Evolutionary conservation across 1,139 yeast genomes (phyloP).

Genomic region (Debaryomycetaceae sp.): DNA sequence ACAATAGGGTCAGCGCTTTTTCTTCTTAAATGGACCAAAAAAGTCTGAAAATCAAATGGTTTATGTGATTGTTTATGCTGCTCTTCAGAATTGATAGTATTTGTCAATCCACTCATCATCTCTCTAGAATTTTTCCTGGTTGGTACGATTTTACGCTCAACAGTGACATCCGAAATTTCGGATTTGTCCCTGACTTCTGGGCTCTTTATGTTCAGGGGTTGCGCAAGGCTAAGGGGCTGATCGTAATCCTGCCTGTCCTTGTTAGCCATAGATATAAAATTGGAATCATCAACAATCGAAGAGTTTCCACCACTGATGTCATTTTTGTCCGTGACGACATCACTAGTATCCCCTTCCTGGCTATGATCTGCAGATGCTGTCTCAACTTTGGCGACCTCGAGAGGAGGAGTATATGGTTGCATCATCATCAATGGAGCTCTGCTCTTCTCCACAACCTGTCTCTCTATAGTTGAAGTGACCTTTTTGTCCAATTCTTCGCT

Average conservation of each 20-base stretch:
- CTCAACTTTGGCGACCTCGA: neutral
- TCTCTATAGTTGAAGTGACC: conserved; percentile 2
- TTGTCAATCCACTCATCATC: conserved; percentile 1
- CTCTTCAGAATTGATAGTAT: conserved; percentile 20
- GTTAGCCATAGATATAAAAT: neutral
- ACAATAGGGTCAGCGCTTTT: conserved; percentile 87
- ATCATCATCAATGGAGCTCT: neutral
- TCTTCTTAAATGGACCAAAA: conserved; percentile 66
- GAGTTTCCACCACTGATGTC: neutral
- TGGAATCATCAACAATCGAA: neutral
- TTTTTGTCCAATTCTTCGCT: conserved; percentile 2
- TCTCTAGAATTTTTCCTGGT: neutral
- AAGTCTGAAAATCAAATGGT: conserved; percentile 80
- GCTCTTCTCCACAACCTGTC: neutral
- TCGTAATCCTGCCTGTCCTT: neutral
- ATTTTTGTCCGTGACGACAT: neutral
- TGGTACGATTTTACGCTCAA: neutral
- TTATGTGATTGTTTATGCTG: conserved; percentile 41
- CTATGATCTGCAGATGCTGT: neutral
- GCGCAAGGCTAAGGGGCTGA: neutral
- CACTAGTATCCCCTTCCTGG: neutral
- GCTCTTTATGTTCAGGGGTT: neutral
- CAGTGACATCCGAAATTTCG: neutral
- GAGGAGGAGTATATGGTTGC: neutral
- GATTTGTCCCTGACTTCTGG: neutral